Evolutionary conservation across 2,329 filamentous ascomycete genomes (phyloP), one percentile per base, ranked within the genome.

Genomic region (Cladosporium sp.): DNA sequence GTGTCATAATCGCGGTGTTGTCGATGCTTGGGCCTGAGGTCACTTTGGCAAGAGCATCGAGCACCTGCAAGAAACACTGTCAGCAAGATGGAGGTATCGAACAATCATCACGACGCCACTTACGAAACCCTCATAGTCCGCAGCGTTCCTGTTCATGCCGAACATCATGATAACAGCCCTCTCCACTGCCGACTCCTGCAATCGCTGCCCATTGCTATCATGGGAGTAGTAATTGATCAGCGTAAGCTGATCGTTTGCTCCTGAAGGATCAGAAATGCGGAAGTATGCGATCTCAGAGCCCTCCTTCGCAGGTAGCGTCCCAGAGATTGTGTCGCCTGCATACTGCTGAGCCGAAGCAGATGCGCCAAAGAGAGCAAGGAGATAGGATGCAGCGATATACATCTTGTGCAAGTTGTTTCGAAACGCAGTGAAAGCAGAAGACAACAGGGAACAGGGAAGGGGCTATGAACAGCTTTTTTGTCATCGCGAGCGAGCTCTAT

Each of bases 151-250:
- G 25, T 61, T 39, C 47, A 65, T 47, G 4, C 68, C 68, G 58
- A 68, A 64, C 24, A 70, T 62, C 47, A 69, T 60, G 47, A 71
- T 66, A 12, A 71, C 61, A n/a, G 60, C 68, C 44, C 68, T 60
- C 56, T 69, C 58, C 36, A 69, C 54, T 10, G 65, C 64, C 35
- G 37, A 57, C 24, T 61, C 58, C 7, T 59, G 58, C 44, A 69
- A 56, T 2, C 66, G 59, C 15, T 61, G 52, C 3, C 64, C 62
- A 42, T 62, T 58, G 25, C 37, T 60, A 20, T 64, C 62, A 22
- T 59, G 61, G 6, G 64, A 65, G 37, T 66, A 66, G 60, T 71
- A 71, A 56, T 71, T 71, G 61, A 66, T 66, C 25, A 70, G 53
- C 3, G 67, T 70, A 17, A 67, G 58, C 42, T 64, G 61, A 17